These are phyloP conservation scores for Cotoneaster glaucophyllus DNA, from an alignment of 306 rosid species.

Conservation along the genomic window DNA sequence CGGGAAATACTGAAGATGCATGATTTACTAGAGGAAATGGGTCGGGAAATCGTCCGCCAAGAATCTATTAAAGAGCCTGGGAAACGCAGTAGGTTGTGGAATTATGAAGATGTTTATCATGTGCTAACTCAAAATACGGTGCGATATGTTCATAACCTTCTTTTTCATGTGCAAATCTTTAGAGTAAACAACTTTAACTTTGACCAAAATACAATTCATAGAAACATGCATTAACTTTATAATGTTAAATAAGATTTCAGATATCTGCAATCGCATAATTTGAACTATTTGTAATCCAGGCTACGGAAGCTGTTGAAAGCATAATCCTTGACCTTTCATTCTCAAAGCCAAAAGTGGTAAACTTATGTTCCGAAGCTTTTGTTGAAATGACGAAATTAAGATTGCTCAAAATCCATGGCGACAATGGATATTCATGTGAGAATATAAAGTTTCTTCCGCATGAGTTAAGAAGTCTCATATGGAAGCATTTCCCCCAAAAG, in stretches of 20 bases:
- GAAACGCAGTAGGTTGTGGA: not conserved
- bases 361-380: slow-evolving; percentile 21
- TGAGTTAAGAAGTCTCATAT: slow-evolving; percentile 12
- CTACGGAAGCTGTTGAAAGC: slow-evolving; percentile 1
- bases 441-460: not conserved
- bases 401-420: slow-evolving; percentile 1
- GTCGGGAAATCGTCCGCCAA: not conserved
- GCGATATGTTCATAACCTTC: not conserved
- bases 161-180: not conserved
- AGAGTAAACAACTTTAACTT: not conserved
- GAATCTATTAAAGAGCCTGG: not conserved
- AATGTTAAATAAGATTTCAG: no score
- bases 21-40: not conserved
- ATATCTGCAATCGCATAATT: no score
- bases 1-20: not conserved
- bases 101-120: not conserved
- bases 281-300: not conserved
- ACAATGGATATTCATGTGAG: not conserved
- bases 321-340: not conserved
- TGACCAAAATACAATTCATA: no score
- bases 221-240: no score
- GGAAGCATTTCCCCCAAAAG: slow-evolving; percentile 13
- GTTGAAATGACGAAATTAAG: slow-evolving; percentile 12
- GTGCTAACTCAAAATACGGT: slow-evolving; percentile 8
- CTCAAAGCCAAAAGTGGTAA: no score